Conservation (phyloP, 2,329 filamentous ascomycete genomes). For the Xylaria sp. region DNA sequence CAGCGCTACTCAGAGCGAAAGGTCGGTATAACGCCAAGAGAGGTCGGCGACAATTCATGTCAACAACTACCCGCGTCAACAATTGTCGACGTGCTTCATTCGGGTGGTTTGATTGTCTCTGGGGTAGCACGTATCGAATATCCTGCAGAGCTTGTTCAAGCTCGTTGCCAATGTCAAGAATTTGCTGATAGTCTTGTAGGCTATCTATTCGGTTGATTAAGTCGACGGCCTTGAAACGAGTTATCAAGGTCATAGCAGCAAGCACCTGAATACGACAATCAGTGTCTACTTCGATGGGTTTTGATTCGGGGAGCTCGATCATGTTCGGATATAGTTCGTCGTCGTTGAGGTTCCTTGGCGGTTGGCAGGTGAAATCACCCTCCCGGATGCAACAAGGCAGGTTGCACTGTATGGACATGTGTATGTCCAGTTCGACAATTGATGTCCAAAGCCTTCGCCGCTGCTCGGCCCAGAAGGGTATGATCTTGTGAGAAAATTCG, state of each 20-base stretch:
- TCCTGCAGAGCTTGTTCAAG: constrained; percentile 66
- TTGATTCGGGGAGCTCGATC: constrained; percentile 60
- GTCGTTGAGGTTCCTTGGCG: constrained; percentile 66
- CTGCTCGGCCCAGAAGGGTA: constrained; percentile 64
- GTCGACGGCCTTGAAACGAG: constrained; percentile 62
- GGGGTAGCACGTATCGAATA: constrained; percentile 64
- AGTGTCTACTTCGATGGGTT: constrained; percentile 63
- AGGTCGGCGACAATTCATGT: constrained; percentile 65
- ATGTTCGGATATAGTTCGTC: constrained; percentile 61
- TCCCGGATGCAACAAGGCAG: constrained; percentile 64
- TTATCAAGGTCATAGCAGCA: constrained; percentile 61
- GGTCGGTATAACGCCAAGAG: constrained; percentile 66
- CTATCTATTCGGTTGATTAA: constrained; percentile 64
- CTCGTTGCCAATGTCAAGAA: constrained; percentile 64
- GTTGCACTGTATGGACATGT: constrained; percentile 64
- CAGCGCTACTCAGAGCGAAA: constrained; percentile 63
- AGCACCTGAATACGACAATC: constrained; percentile 67
- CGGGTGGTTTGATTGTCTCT: constrained; percentile 56
- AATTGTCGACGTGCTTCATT: constrained; percentile 62
- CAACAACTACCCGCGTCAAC: constrained; percentile 62
- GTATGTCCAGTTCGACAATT: constrained; percentile 67
- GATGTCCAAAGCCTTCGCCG: constrained; percentile 67
- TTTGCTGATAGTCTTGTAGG: constrained; percentile 64
- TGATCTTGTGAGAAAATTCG: constrained; percentile 62
- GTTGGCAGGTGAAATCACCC: constrained; percentile 64